Percentiles rank a stretch among this genome's conserved stretches.
Evolutionary conservation across 2,329 filamentous ascomycete genomes (phyloP).

Genomic region (Gaeumannomyces tritici): DNA sequence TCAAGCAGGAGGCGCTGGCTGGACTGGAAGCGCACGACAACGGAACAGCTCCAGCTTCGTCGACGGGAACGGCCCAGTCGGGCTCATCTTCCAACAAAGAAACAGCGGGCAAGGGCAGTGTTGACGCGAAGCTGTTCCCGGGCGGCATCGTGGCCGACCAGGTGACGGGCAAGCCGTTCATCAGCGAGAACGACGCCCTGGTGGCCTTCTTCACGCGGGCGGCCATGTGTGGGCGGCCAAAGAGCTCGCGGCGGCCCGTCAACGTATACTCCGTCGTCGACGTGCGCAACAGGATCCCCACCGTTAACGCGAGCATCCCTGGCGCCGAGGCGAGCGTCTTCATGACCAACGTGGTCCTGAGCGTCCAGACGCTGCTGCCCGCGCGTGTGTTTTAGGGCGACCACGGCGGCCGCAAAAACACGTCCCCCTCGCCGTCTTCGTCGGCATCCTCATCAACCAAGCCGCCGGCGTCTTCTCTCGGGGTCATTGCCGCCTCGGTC

Average conservation of each 20-base stretch:
- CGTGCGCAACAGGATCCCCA: constrained; percentile 1
- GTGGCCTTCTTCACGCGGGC: constrained; percentile 1
- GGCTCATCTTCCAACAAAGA: not conserved
- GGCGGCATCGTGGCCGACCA: constrained; percentile 1
- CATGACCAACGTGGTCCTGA: constrained; percentile 1
- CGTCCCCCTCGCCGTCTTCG: not conserved
- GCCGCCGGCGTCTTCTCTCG: not conserved
- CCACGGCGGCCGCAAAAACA: too few relatives aligned
- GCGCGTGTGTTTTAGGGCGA: not conserved
- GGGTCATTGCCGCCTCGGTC: not conserved
- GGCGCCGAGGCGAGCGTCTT: not conserved
- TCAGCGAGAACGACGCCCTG: constrained; percentile 1
- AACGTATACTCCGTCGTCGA: constrained; percentile 1
- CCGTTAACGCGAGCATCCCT: not conserved
- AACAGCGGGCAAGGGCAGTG: not conserved
- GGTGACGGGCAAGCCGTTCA: not conserved
- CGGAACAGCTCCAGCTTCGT: not conserved
- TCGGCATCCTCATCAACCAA: not conserved
- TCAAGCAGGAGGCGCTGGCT: not conserved
- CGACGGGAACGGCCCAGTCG: too few relatives aligned
- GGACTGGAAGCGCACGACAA: not conserved
- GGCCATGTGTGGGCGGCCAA: not conserved
- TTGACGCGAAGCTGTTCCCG: not conserved
- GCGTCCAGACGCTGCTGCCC: constrained; percentile 1
- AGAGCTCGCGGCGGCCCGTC: not conserved